These are phyloP conservation scores for Paramecium caudatum DNA, from an alignment of 73 alveolate species.

Conservation along the genomic window DNA sequence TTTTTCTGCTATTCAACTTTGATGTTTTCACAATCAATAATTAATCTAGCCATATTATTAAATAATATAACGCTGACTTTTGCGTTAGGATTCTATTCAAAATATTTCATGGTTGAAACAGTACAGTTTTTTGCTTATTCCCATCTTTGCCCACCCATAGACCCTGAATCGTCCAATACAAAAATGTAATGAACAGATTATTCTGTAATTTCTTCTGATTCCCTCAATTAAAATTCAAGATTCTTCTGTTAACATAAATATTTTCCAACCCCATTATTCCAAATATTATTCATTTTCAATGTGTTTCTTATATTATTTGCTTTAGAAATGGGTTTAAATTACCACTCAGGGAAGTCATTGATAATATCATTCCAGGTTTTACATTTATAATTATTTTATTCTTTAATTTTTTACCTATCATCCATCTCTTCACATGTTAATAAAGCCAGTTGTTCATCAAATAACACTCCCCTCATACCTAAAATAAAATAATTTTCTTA, in stretches of 20 bases:
- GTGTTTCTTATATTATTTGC: neutral
- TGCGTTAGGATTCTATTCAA: neutral
- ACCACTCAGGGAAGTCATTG: neutral
- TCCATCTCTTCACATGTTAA: neutral
- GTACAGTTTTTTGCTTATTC: neutral
- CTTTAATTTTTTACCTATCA: neutral
- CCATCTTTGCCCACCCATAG: neutral
- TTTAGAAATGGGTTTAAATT: neutral
- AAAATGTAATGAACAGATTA: neutral
- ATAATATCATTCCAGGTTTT: neutral
- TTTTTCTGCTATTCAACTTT: neutral
- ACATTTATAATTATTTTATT: neutral
- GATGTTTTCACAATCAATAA: neutral
- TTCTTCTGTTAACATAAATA: neutral
- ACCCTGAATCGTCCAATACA: neutral
- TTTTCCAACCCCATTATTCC: neutral
- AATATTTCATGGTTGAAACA: neutral
- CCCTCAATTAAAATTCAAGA: neutral
- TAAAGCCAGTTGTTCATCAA: neutral
- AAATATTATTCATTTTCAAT: neutral
- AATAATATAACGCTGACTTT: neutral
- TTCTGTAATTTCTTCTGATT: neutral
- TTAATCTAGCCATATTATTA: neutral
- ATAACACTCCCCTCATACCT: neutral
- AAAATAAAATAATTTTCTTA: neutral